phyloP scores from a whole-genome alignment of 2,329 filamentous ascomycete genomes.

The Byssothecium circinans region DNA sequence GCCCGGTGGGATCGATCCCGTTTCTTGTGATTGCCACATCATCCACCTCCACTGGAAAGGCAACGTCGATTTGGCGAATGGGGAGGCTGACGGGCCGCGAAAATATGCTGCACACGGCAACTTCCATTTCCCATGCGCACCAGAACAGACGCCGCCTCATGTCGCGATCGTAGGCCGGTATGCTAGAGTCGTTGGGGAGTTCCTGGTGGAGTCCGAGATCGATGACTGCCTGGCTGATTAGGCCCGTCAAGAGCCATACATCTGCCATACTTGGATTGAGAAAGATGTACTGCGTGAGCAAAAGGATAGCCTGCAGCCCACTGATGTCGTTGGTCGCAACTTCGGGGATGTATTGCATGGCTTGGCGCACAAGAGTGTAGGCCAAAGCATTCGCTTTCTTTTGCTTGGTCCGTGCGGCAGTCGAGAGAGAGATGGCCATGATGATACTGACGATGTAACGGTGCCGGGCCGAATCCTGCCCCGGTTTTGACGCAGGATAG shows the following conservation, averaged over 20 bases:
- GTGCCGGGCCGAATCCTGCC: slow-evolving; percentile 31
- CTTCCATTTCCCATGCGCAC: slow-evolving; percentile 44
- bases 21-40: slow-evolving; percentile 36
- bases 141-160: slow-evolving; percentile 43
- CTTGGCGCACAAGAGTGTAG: slow-evolving; percentile 36
- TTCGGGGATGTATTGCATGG: slow-evolving; percentile 41
- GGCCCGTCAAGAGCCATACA: slow-evolving; percentile 41
- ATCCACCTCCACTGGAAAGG: slow-evolving; percentile 38
- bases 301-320: slow-evolving; percentile 39
- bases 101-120: slow-evolving; percentile 40
- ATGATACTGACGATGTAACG: slow-evolving; percentile 42
- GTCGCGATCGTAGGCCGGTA: slow-evolving; percentile 37
- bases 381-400: slow-evolving; percentile 37
- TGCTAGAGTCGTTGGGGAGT: slow-evolving; percentile 29
- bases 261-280: slow-evolving; percentile 42
- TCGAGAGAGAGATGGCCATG: slow-evolving; percentile 42
- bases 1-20: slow-evolving; percentile 29
- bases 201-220: slow-evolving; percentile 43
- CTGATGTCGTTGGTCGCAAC: slow-evolving; percentile 41
- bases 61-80: slow-evolving; percentile 32
- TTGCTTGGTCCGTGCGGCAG: slow-evolving; percentile 38
- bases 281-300: slow-evolving; percentile 41
- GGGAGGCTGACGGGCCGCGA: slow-evolving; percentile 36
- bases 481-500: slow-evolving; percentile 24
- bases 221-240: slow-evolving; percentile 41